A percentile compares a stretch with the other conserved stretches of the same genome.
phyloP scores from a whole-genome alignment of 2,329 filamentous ascomycete species.

The Phialocephala sp. region DNA sequence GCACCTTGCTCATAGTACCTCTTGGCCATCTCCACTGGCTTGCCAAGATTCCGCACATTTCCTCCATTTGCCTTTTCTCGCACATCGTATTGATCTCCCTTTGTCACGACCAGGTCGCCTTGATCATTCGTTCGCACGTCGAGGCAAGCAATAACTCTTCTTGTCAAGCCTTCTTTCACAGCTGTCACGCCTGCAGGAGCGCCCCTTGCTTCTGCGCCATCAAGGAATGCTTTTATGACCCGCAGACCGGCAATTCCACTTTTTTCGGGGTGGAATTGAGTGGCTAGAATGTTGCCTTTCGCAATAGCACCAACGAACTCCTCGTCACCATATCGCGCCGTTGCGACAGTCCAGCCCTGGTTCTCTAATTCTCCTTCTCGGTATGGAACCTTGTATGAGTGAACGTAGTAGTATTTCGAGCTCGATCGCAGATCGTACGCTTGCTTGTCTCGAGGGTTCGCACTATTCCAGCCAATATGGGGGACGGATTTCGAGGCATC shows the following conservation, averaged over 20 bases:
- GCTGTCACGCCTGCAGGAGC: constrained; percentile 39
- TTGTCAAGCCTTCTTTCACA: constrained; percentile 74
- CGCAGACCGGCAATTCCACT: constrained; percentile 87
- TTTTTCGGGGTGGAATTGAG: constrained; percentile 98
- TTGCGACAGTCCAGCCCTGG: constrained; percentile 91
- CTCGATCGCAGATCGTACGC: constrained; percentile 80
- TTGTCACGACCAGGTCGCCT: constrained; percentile 95
- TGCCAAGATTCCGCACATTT: constrained; percentile 89
- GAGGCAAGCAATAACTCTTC: constrained; percentile 92
- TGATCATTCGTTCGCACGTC: constrained; percentile 94
- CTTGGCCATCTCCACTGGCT: constrained; percentile 92
- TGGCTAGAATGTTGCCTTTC: constrained; percentile 83
- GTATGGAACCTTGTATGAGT: constrained; percentile 89
- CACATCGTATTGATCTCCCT: constrained; percentile 98
- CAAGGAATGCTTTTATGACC: constrained; percentile 83
- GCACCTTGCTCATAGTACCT: constrained; percentile 96
- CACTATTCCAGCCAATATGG: constrained; percentile 98
- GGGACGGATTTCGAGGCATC: constrained; percentile 86
- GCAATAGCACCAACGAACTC: constrained; percentile 91
- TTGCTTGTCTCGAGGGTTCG: constrained; percentile 64
- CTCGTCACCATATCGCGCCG: constrained; percentile 84
- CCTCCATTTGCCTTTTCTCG: constrained; percentile 77
- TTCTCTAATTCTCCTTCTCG: constrained; percentile 73
- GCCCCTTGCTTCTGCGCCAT: constrained; percentile 62
- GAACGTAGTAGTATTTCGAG: constrained; percentile 99